Evolutionary conservation across 2,329 filamentous ascomycete genomes (phyloP).

Genomic region (Pestalotiopsis sp.): DNA sequence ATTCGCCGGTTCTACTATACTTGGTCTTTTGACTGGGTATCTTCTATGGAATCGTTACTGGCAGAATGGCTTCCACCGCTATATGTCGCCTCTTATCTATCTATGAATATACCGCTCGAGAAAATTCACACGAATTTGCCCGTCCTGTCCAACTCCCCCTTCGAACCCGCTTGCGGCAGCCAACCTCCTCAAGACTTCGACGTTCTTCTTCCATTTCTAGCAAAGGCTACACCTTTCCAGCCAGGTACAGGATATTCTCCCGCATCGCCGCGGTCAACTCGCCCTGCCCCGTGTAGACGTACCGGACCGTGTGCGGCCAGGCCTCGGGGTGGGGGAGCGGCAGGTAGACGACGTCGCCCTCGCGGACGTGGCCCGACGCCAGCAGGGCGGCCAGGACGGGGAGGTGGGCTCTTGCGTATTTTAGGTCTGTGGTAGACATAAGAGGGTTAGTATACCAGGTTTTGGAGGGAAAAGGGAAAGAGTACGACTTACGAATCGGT

Average conservation of each 20-base stretch:
- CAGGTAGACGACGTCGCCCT: conserved; percentile 57
- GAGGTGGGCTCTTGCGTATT: conserved; percentile 48
- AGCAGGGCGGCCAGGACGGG: conserved; percentile 58
- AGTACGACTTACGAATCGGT: conserved; percentile 29
- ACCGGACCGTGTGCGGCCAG: conserved; percentile 57
- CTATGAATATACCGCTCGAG: too few relatives aligned
- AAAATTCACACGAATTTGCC: too few relatives aligned
- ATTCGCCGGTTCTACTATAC: too few relatives aligned
- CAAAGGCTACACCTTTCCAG: conserved; percentile 38
- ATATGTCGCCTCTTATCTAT: too few relatives aligned
- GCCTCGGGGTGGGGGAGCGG: conserved; percentile 58
- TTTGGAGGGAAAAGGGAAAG: conserved; percentile 1
- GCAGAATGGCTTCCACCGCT: too few relatives aligned
- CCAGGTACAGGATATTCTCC: conserved; percentile 57
- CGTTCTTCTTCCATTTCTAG: background rate
- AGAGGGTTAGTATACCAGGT: background rate
- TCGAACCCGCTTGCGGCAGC: background rate
- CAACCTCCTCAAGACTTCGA: background rate
- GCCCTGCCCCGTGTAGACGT: conserved; percentile 55
- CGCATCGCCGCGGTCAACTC: conserved; percentile 46
- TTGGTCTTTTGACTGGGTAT: too few relatives aligned
- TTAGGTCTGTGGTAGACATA: conserved; percentile 39
- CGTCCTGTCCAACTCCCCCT: too few relatives aligned
- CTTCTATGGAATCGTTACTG: too few relatives aligned
- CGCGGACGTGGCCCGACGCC: conserved; percentile 51